Conservation (phyloP, 805 yeast species). For the Wickerhamiella domercqiae region DNA sequence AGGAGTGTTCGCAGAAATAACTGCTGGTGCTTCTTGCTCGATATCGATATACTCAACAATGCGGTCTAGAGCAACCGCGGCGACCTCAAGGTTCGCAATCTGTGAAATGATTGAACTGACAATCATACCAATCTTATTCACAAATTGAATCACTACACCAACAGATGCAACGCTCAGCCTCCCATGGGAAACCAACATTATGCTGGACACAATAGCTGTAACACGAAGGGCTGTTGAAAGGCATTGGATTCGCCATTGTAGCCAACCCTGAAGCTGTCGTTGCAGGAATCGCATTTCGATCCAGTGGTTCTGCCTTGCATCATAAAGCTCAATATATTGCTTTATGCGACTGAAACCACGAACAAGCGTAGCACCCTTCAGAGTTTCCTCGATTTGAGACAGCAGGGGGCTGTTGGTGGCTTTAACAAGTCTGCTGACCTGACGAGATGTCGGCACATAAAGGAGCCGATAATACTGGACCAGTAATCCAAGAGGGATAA, state of each 20-base stretch:
- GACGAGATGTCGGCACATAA: conserved; percentile 56
- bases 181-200: conserved; percentile 44
- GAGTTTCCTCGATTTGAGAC: conserved; percentile 64
- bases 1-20: conserved; percentile 43
- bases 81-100: conserved; percentile 43
- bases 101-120: conserved; percentile 22
- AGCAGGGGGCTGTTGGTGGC: conserved; percentile 57
- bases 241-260: conserved; percentile 72
- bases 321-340: conserved; percentile 34
- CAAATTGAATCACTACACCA: conserved; percentile 76
- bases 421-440: conserved; percentile 53
- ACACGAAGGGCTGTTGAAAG: conserved; percentile 69
- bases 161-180: conserved; percentile 65
- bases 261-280: conserved; percentile 76
- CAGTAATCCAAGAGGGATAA: conserved; percentile 37
- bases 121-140: conserved; percentile 68
- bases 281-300: conserved; percentile 44
- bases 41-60: conserved; percentile 41
- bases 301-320: conserved; percentile 10
- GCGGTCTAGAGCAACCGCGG: conserved; percentile 72
- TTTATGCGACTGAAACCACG: conserved; percentile 50
- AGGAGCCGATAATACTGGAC: conserved; percentile 53
- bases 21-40: conserved; percentile 67
- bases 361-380: conserved; percentile 59
- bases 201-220: conserved; percentile 60